phyloP scores from a whole-genome alignment of 148 eudicot species.

The Fallopia convolvulus region DNA sequence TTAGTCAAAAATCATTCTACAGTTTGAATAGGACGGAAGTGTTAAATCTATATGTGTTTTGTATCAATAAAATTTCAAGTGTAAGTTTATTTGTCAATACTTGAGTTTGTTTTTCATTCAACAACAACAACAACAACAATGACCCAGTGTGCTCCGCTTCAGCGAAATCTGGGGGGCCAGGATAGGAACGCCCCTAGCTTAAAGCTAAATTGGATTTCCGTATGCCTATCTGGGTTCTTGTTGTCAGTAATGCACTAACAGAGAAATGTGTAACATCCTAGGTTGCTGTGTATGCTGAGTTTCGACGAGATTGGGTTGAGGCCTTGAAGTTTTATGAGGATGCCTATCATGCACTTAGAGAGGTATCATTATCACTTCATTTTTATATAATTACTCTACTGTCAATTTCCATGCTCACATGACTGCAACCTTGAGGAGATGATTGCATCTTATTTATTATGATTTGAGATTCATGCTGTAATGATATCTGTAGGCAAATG shows the following conservation, averaged over 20 bases:
- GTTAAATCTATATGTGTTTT: not conserved
- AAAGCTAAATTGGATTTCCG: not conserved
- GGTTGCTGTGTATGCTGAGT: constrained; percentile 99
- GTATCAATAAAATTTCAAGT: not conserved
- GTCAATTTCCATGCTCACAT: not conserved
- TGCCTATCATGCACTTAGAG: constrained; percentile 77
- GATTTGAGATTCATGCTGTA: not conserved
- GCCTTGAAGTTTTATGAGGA: constrained; percentile 89
- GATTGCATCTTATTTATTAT: not conserved
- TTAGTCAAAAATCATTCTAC: not conserved
- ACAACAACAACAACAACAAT: too few species aligned
- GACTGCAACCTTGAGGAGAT: not conserved
- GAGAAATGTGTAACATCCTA: constrained; percentile 30
- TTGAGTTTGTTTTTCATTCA: not conserved
- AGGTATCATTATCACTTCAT: constrained; percentile 37
- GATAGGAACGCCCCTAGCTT: too few species aligned
- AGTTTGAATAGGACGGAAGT: not conserved
- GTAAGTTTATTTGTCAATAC: not conserved
- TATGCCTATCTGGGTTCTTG: not conserved
- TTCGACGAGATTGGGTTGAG: constrained; percentile 96
- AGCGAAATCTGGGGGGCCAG: too few species aligned
- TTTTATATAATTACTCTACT: not conserved
- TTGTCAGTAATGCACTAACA: not conserved
- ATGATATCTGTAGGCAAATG: not conserved
- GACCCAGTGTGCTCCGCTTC: too few species aligned